phyloP scores from a whole-genome alignment of 2,329 filamentous ascomycete species.

The Corniculantispora saksenae region DNA sequence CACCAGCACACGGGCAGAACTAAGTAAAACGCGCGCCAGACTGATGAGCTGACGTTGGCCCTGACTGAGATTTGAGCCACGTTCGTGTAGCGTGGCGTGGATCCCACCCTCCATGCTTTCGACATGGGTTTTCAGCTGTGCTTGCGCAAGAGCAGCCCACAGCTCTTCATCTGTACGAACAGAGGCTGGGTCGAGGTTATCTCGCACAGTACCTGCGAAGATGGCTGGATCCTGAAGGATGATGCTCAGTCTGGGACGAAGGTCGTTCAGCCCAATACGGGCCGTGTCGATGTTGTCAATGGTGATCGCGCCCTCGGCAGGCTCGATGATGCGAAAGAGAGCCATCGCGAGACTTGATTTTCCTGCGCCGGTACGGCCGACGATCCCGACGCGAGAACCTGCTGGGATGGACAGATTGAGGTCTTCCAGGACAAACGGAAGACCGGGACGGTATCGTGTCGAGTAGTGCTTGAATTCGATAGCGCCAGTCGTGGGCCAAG shows the following conservation, averaged over 20 bases:
- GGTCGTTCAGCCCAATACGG: slow-evolving; percentile 59
- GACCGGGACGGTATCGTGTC: slow-evolving; percentile 77
- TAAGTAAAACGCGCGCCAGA: slow-evolving; percentile 82
- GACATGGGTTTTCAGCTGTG: slow-evolving; percentile 82
- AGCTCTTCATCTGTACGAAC: slow-evolving; percentile 18
- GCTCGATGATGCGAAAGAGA: slow-evolving; percentile 87
- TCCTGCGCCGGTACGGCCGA: slow-evolving; percentile 87
- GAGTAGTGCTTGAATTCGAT: slow-evolving; percentile 86
- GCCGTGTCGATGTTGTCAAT: slow-evolving; percentile 59
- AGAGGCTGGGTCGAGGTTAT: slow-evolving; percentile 68
- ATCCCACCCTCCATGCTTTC: slow-evolving; percentile 77
- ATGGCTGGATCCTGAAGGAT: slow-evolving; percentile 92
- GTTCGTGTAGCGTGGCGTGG: slow-evolving; percentile 82
- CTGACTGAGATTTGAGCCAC: slow-evolving; percentile 86
- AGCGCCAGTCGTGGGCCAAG: slow-evolving; percentile 81
- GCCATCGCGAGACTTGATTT: slow-evolving; percentile 86
- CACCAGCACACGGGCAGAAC: slow-evolving; percentile 87
- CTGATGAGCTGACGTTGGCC: slow-evolving; percentile 88
- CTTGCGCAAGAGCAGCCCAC: slow-evolving; percentile 62
- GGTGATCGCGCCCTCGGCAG: slow-evolving; percentile 71
- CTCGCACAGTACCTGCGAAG: slow-evolving; percentile 82
- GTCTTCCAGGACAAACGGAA: slow-evolving; percentile 84
- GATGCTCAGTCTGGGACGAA: slow-evolving; percentile 81
- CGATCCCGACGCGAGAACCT: slow-evolving; percentile 92
- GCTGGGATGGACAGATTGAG: slow-evolving; percentile 83